phyloP scores from a whole-genome alignment of 805 yeast genomes.

The Yamadazyma tumulicola region DNA sequence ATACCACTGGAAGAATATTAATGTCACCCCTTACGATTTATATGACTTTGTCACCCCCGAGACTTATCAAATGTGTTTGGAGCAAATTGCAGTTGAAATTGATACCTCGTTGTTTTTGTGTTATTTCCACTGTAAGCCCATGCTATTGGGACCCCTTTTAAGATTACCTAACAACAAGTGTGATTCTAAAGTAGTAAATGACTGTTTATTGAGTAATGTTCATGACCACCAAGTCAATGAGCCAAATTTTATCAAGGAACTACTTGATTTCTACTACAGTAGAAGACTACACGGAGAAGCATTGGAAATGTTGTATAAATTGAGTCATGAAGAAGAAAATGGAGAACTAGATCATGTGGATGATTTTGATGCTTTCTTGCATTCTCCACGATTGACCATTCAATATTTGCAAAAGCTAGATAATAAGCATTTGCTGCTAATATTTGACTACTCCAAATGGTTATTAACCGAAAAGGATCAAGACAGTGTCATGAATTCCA shows the following conservation, averaged over 20 bases:
- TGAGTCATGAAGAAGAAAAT: constrained; percentile 18
- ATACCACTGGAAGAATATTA: constrained; percentile 43
- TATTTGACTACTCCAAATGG: constrained; percentile 56
- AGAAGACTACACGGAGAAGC: constrained; percentile 63
- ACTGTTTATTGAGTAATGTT: constrained; percentile 42
- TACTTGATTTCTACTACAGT: constrained; percentile 75
- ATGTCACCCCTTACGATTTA: constrained; percentile 41
- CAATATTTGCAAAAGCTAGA: constrained; percentile 57
- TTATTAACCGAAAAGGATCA: constrained; percentile 34
- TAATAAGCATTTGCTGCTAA: constrained; percentile 45
- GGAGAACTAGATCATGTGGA: constrained; percentile 15
- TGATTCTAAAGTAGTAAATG: constrained; percentile 58
- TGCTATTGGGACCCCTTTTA: constrained; percentile 77
- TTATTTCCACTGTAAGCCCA: constrained; percentile 64
- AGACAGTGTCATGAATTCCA: constrained; percentile 31
- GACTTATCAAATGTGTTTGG: constrained; percentile 19
- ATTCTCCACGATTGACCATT: constrained; percentile 44
- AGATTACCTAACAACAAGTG: constrained; percentile 72
- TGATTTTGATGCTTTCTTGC: constrained; percentile 24
- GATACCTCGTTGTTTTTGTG: constrained; percentile 80
- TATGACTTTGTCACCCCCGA: constrained; percentile 26
- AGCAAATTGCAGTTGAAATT: constrained; percentile 43
- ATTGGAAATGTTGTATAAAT: constrained; percentile 49
- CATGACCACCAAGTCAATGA: constrained; percentile 19
- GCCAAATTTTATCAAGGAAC: constrained; percentile 53